Percentiles rank a stretch among this genome's conserved stretches.
phyloP scores from a whole-genome alignment of 805 yeast genomes.

The Nakazawaea sp. region DNA sequence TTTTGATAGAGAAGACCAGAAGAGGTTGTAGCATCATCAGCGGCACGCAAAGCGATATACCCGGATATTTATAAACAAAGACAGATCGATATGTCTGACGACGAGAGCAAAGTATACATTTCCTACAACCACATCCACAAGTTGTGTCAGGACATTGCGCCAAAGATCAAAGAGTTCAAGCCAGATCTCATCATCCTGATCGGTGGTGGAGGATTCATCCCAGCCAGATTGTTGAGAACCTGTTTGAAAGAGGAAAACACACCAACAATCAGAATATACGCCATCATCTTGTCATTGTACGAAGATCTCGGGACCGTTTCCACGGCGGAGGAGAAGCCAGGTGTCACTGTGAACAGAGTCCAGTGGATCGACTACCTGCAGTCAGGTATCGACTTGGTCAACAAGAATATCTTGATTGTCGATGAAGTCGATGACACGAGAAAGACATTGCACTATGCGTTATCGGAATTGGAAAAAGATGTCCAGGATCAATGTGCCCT shows the following conservation, averaged over 20 bases:
- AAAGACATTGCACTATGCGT: constrained; percentile 76
- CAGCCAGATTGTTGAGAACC: constrained; percentile 92
- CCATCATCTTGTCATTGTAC: constrained; percentile 86
- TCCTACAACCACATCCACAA: constrained; percentile 80
- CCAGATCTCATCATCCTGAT: constrained; percentile 92
- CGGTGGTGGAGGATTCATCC: constrained; percentile 92
- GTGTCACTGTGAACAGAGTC: constrained; percentile 65
- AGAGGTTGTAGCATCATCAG: too few relatives aligned
- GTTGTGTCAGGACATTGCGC: constrained; percentile 49
- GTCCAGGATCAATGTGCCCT: constrained; percentile 53
- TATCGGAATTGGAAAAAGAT: constrained; percentile 68
- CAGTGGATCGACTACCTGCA: constrained; percentile 80
- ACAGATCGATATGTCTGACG: constrained; percentile 8
- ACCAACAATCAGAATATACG: constrained; percentile 90
- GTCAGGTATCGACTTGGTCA: constrained; percentile 53
- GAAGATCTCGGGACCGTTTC: constrained; percentile 70
- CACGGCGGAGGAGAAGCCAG: constrained; percentile 48
- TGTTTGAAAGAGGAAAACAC: constrained; percentile 83
- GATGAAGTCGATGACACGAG: constrained; percentile 87
- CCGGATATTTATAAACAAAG: too few relatives aligned
- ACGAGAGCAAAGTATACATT: constrained; percentile 53
- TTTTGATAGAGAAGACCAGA: too few relatives aligned
- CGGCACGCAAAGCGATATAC: too few relatives aligned
- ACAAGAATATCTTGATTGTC: constrained; percentile 65
- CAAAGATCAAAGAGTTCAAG: constrained; percentile 58